Base-by-base conservation (phyloP, 2,329 filamentous ascomycete genomes). In the Podosphaera xanthii region DNA sequence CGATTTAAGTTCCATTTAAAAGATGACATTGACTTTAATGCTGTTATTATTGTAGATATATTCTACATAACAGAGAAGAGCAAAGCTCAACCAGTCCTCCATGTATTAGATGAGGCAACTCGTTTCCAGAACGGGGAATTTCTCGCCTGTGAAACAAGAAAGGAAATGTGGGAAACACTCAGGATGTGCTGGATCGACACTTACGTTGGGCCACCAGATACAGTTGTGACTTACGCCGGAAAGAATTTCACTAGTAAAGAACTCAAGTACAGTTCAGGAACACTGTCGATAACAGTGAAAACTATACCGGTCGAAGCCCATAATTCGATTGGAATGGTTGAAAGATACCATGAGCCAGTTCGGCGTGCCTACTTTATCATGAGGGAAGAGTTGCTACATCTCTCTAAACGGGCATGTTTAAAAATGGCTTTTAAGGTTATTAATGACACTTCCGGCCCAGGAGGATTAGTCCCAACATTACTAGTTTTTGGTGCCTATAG, bases 1-100 rank as follows among this genome's bases (percentile, higher is more conserved):
- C 22, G 22, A 22, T 22, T 57, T 33, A 48, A 49, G 33, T 58
- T 58, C 22, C 48, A 46, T 2, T 30, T 58, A 7, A 46, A 48
- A 34, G 56, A 58, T 48, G 56, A 58, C 35, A 9, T 12, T n/a
- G 42, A 58, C 3, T 60, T 60, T 31, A 60, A 60, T 33, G 54
- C 53, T 46, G 22, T 48, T 6, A 46, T 60, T n/a, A 34, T 60
- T 8, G 49, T 60, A 10, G 46, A 60, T 53, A 53, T 60, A 36
- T 31, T 58, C 9, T 60, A 58, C 52, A 50, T 60, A 22, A 42
- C 40, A 1, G 31, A 36, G 2, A 52, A 60, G 10, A 22, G 22
- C 22, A 22, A 22, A 22, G 22, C 22, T 22, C 1, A 22, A 22
- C 22, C 22, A 22, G 22, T 22, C 22, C 22, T 22, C 22, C 22